Evolutionary conservation across 202 grass and related monocot genomes (phyloP).

Genomic region (Digitaria exilis): DNA sequence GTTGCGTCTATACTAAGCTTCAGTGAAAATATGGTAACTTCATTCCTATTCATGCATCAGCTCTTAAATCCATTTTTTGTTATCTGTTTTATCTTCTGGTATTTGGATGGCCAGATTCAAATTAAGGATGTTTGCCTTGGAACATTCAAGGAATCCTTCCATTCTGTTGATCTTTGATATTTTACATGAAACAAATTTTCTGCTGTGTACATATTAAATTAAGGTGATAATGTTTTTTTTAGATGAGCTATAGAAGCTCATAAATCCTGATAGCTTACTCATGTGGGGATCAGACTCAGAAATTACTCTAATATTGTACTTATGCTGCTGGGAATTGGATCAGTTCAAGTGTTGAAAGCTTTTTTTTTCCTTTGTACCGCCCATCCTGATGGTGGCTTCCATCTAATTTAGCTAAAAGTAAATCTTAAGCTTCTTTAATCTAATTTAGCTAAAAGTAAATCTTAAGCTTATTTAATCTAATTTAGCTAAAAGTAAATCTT

Average conservation of each 20-base stretch:
- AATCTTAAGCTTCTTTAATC: background rate
- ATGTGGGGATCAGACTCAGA: background rate
- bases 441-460: background rate
- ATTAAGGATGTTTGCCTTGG: background rate
- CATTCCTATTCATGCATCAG: background rate
- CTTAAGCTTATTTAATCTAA: background rate
- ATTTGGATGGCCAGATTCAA: conserved; percentile 27
- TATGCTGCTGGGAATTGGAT: background rate
- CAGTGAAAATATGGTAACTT: conserved; percentile 74
- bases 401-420: background rate
- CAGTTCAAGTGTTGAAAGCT: background rate
- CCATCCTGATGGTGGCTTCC: background rate
- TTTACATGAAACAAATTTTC: background rate
- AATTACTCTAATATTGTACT: background rate
- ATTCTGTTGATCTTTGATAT: background rate
- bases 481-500: background rate
- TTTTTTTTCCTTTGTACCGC: background rate
- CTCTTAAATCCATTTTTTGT: background rate
- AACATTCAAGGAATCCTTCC: background rate
- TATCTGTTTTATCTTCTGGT: background rate
- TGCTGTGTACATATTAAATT: background rate
- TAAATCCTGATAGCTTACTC: background rate
- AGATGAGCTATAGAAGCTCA: background rate
- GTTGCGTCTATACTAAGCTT: conserved; percentile 94
- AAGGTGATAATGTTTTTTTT: background rate